Percentiles rank a stretch among this genome's conserved stretches.
Conservation (phyloP, 768 basidiomycete genomes). For the Cytidiella melzeri region DNA sequence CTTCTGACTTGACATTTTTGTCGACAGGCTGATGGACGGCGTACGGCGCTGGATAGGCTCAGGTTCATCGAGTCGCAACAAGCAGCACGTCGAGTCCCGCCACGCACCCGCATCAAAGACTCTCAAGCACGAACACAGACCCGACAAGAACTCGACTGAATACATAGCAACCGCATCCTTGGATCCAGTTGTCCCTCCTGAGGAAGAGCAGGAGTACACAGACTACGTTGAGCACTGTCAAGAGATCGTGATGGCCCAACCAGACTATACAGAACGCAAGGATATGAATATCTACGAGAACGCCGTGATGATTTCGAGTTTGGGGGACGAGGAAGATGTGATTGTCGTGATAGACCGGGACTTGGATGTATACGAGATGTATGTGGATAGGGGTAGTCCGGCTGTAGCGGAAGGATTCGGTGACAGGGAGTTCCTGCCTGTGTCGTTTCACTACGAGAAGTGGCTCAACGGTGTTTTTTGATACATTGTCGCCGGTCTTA, state of each 20-base stretch:
- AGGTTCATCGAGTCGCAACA: conserved; percentile 38
- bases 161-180: conserved; percentile 51
- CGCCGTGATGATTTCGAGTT: conserved; percentile 14
- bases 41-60: conserved; percentile 74
- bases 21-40: conserved; percentile 63
- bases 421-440: conserved; percentile 28
- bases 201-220: conserved; percentile 68
- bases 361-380: conserved; percentile 30
- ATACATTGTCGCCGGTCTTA: too few relatives aligned
- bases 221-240: conserved; percentile 77
- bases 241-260: conserved; percentile 41
- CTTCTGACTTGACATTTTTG: conserved; percentile 1
- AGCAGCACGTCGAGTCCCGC: conserved; percentile 32
- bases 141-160: conserved; percentile 43
- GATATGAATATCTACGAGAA: conserved; percentile 15
- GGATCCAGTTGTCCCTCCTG: conserved; percentile 54
- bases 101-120: conserved; percentile 21
- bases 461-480: conserved; percentile 6
- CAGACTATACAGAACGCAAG: conserved; percentile 16
- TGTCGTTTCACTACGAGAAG: conserved; percentile 41
- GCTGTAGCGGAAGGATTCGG: conserved; percentile 28
- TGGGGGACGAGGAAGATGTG: conserved; percentile 13
- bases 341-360: conserved; percentile 4
- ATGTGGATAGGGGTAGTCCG: conserved; percentile 37
- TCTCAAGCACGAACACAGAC: conserved; percentile 15